Evolutionary conservation across 192 early-diverging fungal genomes (phyloP), one percentile per base, ranked within the genome.

Genomic region (Entrophospora sp.): DNA sequence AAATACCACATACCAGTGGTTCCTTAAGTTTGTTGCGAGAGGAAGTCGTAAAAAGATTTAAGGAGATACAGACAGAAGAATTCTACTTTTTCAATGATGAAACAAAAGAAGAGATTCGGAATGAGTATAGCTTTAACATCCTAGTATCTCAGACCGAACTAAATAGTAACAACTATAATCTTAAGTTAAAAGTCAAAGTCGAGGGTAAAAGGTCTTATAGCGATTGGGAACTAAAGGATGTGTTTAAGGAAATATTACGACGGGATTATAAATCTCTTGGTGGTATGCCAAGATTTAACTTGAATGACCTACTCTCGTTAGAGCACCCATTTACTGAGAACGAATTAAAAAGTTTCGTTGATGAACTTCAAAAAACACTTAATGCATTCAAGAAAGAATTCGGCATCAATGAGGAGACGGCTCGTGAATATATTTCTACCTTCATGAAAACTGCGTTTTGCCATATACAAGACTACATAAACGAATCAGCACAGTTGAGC

Each of bases 141-240:
- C 6, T 20, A 24, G 35, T 59, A 30, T 20, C 34, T 59, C 0
- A 24, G 24, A 36, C 22, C 22, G 28, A 37, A 37, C 7, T 20
- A 20, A 10, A 59, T 18, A 3, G 20, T 30, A 36, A 59, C 7
- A 24, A 38, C 2, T 38, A 3, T 7, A 38, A 9, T 38, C 3
- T 59, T 24, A 18, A 38, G 7, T 38, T 59, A 13, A 7, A 36
- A 40, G 35, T 38, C 35, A 2, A 38, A 40, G 6, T 59, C 12
- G 18, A 38, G 38, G 36, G 18, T 59, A 52, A 66, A 53, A 66
- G 55, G 25, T 5, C 64, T 30, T 66, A 66, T 36, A 37, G 49
- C 55, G 37, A 66, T 10, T 66, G 64, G 64, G 36, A 24, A 9
- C 10, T 53, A 5, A 31, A 55, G 12, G 64, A 66, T 25, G 64